Evolutionary conservation across 2,329 filamentous ascomycete genomes (phyloP), one percentile per base, ranked within the genome.

Genomic region (Cadophora gregata): DNA sequence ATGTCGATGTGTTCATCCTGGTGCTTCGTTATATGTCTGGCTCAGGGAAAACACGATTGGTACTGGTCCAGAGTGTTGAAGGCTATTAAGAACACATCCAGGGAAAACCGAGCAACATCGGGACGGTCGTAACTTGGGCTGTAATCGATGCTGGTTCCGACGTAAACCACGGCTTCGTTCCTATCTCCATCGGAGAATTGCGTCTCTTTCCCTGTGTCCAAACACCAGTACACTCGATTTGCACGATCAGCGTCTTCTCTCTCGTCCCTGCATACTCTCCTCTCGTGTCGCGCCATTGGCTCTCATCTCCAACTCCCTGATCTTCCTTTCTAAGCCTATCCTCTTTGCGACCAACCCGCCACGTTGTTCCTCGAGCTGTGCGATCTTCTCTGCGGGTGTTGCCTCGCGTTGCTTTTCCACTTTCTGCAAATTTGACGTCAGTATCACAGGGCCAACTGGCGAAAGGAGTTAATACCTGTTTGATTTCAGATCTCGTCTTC

Each of bases 321-420:
- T 83, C 74, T 89, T 89, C 69, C 77, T 81, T 74, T 89, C 84
- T 61, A 90, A 73, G 59, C 83, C 83, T 7, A 79, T 78, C 75
- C 80, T 85, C 73, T 85, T 86, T 7, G 76, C 73, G 1, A 84
- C 74, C 16, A 89, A 76, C 38, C 81, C 80, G n/a, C 80, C 78
- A 53, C 83, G 81, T 62, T 81, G 79, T 56, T 77, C 74, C 70
- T 86, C 82, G 24, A 90, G 80, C 59, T 82, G 80, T n/a, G 80
- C 78, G 27, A 89, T 84, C 72, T 81, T 82, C 62, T 89, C 85
- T 51, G 84, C 81, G 0, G 83, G 79, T 0, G 83, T 81, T 6
- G 83, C 79, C 77, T 86, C 79, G 31, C 80, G 77, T n/a, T 80
- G 72, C 67, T 81, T 80, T 73, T 84, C 79, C 67, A 78, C 76